Evolutionary conservation across 257 asterid species (phyloP), one percentile per base, ranked within the genome.

Genomic region (Scutellaria barbata): DNA sequence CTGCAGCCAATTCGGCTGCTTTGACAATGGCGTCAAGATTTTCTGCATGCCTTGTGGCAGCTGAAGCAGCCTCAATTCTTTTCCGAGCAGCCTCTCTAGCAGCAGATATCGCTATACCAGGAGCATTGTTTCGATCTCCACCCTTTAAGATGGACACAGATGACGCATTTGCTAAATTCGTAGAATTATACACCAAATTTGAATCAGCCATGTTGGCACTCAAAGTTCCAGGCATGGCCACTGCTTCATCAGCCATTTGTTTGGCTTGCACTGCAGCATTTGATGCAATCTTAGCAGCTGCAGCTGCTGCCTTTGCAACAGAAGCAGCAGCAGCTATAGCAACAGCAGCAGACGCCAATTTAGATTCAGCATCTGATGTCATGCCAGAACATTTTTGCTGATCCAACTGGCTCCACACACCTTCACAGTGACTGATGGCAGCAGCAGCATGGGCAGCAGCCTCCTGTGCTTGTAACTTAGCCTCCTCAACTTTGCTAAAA

Each of bases 291-390:
- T 87, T 88, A 60, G 99, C 98, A 72, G 98, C 97, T 18, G 96
- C 97, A 25, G 99, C 94, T 0, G 99, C 99, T 17, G 96, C 99
- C 90, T 86, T 95, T 13, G 99, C 99, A 73, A 95, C 97, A 77
- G 95, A 82, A 65, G 96, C 85, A 79, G 98, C 95, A 10, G 99
- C 99, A 16, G 99, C 96, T 62, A 95, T 78, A 50, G 90, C 90
- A 79, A 73, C 92, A 80, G 97, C 94, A 72, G 97, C 95, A 64
- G 97, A 87, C n/a, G 92, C 89, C 75, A 95, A 72, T 80, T 84
- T 89, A 69, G 89, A 80, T 81, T 92, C 94, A 51, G 78, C 78
- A 75, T 85, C 96, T 18, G 83, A 71, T 60, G 78, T 57, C 88
- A 95, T 56, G 56, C 89, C 91, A 18, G 89, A 81, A 76, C 68